These are phyloP conservation scores for Nakazawaea populi DNA, from an alignment of 805 yeast species.

Conservation along the genomic window DNA sequence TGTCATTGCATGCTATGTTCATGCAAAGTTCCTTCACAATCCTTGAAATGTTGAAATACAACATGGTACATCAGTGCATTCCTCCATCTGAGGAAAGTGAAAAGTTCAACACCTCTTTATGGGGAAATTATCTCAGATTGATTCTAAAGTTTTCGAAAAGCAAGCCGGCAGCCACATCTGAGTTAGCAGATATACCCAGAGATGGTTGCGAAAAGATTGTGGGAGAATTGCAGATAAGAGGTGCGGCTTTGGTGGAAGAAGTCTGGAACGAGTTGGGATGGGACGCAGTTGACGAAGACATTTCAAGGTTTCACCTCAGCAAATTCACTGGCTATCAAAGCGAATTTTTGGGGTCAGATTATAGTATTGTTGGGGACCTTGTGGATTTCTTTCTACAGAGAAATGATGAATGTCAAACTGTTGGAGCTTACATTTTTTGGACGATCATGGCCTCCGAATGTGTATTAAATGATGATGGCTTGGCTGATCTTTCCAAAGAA, in stretches of 20 bases:
- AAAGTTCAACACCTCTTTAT: slow-evolving; percentile 50
- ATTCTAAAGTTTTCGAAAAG: slow-evolving; percentile 54
- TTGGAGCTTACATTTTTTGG: slow-evolving; percentile 67
- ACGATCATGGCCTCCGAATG: slow-evolving; percentile 64
- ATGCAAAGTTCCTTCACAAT: slow-evolving; percentile 50
- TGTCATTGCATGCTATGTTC: slow-evolving; percentile 55
- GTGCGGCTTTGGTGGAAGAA: slow-evolving; percentile 47
- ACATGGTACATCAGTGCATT: slow-evolving; percentile 41
- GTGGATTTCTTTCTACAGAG: slow-evolving; percentile 65
- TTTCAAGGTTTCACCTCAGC: slow-evolving; percentile 50
- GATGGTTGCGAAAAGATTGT: slow-evolving; percentile 62
- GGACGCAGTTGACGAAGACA: slow-evolving; percentile 50
- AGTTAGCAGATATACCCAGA: slow-evolving; percentile 65
- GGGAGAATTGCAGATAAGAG: slow-evolving; percentile 55
- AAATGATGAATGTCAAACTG: slow-evolving; percentile 51
- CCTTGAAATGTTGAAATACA: slow-evolving; percentile 46
- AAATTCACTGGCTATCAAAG: slow-evolving; percentile 69
- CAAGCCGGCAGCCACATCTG: slow-evolving; percentile 66
- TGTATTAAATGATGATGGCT: slow-evolving; percentile 43
- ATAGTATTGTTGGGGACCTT: slow-evolving; percentile 56
- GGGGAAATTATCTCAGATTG: slow-evolving; percentile 63
- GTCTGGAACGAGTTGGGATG: slow-evolving; percentile 76
- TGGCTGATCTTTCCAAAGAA: slow-evolving; percentile 57
- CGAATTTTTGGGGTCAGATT: slow-evolving; percentile 51
- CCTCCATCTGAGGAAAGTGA: slow-evolving; percentile 49